Percentiles rank a stretch among this genome's conserved stretches.
These are phyloP conservation scores for Fusarium paranaense DNA, from an alignment of 2,329 filamentous ascomycete genomes.

Conservation along the genomic window DNA sequence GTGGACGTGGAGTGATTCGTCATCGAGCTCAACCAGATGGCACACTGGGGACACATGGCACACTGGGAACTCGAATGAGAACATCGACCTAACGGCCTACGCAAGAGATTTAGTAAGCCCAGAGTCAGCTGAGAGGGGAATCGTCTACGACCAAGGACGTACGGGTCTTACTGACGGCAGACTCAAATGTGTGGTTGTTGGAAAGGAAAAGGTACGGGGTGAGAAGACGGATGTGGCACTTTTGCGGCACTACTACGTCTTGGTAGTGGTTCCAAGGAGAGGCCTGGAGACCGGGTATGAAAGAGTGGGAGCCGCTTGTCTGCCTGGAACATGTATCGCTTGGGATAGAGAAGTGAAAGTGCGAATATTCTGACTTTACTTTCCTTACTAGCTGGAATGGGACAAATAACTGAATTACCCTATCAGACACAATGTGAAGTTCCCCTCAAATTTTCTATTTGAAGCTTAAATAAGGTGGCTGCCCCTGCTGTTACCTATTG, in stretches of 20 bases:
- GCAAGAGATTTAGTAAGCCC: background rate
- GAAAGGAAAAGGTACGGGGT: background rate
- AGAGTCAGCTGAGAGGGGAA: background rate
- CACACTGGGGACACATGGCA: constrained; percentile 25
- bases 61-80: constrained; percentile 9
- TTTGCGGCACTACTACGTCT: background rate
- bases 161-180: background rate
- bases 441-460: no score
- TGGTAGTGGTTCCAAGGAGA: background rate
- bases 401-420: no score
- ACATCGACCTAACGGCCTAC: background rate
- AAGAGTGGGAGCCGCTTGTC: constrained; percentile 15
- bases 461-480: no score
- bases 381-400: no score
- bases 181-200: constrained; percentile 17
- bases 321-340: background rate
- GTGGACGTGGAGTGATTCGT: background rate
- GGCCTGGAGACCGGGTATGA: background rate
- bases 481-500: no score
- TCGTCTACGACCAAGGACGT: constrained; percentile 9
- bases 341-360: background rate
- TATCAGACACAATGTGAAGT: no score
- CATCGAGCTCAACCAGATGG: background rate
- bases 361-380: background rate
- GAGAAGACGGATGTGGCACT: background rate